phyloP scores from a whole-genome alignment of 148 eudicot genomes.

The Silene uniflora region DNA sequence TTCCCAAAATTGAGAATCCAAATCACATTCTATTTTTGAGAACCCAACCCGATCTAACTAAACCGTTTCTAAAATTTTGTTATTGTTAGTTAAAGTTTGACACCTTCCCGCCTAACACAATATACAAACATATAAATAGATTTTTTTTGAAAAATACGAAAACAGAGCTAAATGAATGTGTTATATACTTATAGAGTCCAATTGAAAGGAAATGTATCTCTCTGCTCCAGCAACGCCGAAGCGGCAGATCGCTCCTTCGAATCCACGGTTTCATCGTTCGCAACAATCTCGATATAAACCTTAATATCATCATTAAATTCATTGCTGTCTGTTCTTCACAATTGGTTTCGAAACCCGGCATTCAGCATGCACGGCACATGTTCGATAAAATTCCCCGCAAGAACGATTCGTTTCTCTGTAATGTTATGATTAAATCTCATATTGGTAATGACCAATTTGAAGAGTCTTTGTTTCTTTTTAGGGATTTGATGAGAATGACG shows the following conservation, averaged over 20 bases:
- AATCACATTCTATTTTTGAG: too few relatives aligned
- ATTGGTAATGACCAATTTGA: slow-evolving; percentile 33
- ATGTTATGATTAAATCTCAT: slow-evolving; percentile 56
- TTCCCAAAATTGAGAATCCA: too few relatives aligned
- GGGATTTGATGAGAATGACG: too few relatives aligned
- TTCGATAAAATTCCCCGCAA: slow-evolving; percentile 48
- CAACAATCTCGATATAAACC: too few relatives aligned
- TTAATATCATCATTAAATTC: slow-evolving; percentile 55
- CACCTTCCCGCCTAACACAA: background rate
- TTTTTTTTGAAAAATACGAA: background rate
- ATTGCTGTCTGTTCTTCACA: slow-evolving; percentile 38
- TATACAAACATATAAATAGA: background rate
- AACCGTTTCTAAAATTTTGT: too few relatives aligned
- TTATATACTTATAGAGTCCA: slow-evolving; percentile 53
- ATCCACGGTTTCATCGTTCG: slow-evolving; percentile 71
- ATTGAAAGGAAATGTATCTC: slow-evolving; percentile 45
- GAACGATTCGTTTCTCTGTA: slow-evolving; percentile 53
- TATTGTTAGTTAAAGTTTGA: background rate
- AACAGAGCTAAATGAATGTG: slow-evolving; percentile 26
- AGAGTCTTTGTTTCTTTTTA: slow-evolving; percentile 42
- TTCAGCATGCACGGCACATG: slow-evolving; percentile 51
- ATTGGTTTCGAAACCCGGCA: slow-evolving; percentile 7
- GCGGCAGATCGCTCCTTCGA: slow-evolving; percentile 48
- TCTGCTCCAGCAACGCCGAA: slow-evolving; percentile 46
- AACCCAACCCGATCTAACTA: too few relatives aligned